Evolutionary conservation across 2,329 filamentous ascomycete genomes (phyloP), one percentile per base, ranked within the genome.

Genomic region (Aschersonia sp.): DNA sequence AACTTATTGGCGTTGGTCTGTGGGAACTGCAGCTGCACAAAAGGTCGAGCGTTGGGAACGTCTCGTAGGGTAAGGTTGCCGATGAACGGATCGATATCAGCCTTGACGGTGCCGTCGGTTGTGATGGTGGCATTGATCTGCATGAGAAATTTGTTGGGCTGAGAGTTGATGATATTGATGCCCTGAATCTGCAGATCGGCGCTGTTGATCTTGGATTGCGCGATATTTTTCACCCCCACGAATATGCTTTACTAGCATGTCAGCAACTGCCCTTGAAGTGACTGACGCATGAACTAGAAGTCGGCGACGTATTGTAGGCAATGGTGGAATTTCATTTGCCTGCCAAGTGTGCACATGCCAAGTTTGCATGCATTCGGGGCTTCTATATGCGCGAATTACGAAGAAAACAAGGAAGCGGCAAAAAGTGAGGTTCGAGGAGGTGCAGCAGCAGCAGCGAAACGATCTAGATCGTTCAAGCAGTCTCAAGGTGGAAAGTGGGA

Each of bases 11-110:
- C 67, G 32, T 64, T 68, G 49, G 72, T 76, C 52, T 67, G 54
- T 37, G 76, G 75, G 60, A 81, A 77, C 46, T 64, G 53, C 49
- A 81, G 55, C 35, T 53, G 66, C 50, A 70, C 66, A 51, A 80
- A 79, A 32, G 74, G 65, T 4, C 59, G 60, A 54, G 74, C 68
- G 10, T 63, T 59, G 32, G 66, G 57, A 47, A 65, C 58, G 54
- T 75, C 73, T 53, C 71, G 68, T 44, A 79, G 69, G 57, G 73
- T 79, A 65, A 80, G 72, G 47, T 66, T 64, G 49, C 72, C 75
- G 41, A 67, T 56, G 55, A 79, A 78, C 30, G 63, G 55, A 44
- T 68, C 66, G 52, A 79, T 64, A 45, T 66, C 65, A 54, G 75
- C 75, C 55, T 74, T 68, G 47, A 75, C 68, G 40, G 63, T 66